Evolutionary conservation across 2,329 filamentous ascomycete species (phyloP).

Genomic region (Lachnellula arida): DNA sequence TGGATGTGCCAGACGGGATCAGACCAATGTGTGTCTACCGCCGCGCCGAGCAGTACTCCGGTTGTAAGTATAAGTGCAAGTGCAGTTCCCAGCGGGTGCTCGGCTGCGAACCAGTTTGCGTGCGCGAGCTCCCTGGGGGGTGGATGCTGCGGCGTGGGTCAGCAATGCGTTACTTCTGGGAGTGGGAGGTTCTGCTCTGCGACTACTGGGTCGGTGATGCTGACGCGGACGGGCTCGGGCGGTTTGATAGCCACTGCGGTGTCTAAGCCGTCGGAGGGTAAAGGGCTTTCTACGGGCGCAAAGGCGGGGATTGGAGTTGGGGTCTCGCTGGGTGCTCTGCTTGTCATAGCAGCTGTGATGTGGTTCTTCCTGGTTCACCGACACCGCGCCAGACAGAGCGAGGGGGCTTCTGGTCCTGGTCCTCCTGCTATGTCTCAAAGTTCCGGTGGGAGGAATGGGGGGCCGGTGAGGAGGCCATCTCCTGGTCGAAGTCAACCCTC

Average conservation of each 20-base stretch:
- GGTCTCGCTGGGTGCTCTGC: constrained; percentile 40
- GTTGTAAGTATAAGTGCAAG: constrained; percentile 35
- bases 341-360: constrained; percentile 39
- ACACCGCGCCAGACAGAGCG: constrained; percentile 22
- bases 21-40: constrained; percentile 32
- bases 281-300: constrained; percentile 43
- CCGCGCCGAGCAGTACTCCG: constrained; percentile 20
- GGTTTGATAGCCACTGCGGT: constrained; percentile 30
- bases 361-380: constrained; percentile 46
- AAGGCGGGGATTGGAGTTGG: constrained; percentile 55
- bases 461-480: not conserved
- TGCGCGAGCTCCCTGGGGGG: constrained; percentile 40
- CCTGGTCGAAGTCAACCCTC: constrained; percentile 4
- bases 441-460: constrained; percentile 9
- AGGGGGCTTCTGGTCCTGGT: constrained; percentile 6
- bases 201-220: constrained; percentile 25
- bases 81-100: constrained; percentile 40
- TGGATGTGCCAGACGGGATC: constrained; percentile 37
- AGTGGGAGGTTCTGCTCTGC: constrained; percentile 37
- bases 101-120: constrained; percentile 39
- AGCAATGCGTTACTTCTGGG: constrained; percentile 38
- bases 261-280: constrained; percentile 4
- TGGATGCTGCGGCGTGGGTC: constrained; percentile 46
- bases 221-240: constrained; percentile 32
- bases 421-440: constrained; percentile 17